These are phyloP conservation scores for Backusella parvicylindrica DNA, from an alignment of 192 early-diverging fungal genomes.

Conservation along the genomic window DNA sequence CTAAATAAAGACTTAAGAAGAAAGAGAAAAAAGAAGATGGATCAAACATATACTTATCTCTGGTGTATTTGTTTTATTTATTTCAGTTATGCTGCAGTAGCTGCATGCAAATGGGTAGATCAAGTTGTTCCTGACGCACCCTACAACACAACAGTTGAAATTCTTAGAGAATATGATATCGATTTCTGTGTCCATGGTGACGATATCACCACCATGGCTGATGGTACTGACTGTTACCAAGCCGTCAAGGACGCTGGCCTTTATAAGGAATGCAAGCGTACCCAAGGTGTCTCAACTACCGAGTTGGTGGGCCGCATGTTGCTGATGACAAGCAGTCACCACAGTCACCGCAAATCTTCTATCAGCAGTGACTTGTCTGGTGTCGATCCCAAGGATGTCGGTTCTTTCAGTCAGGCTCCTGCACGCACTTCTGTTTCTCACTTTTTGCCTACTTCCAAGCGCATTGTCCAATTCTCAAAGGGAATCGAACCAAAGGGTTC, in stretches of 20 bases:
- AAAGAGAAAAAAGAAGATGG: background rate
- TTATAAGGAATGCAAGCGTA: conserved; percentile 96
- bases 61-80: background rate
- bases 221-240: conserved; percentile 97
- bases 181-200: conserved; percentile 98
- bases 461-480: conserved; percentile 89
- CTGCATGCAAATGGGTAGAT: conserved; percentile 96
- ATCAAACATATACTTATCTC: background rate
- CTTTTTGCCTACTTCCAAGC: conserved; percentile 83
- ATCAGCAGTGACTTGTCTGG: conserved; percentile 45
- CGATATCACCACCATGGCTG: conserved; percentile 94
- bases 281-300: conserved; percentile 94
- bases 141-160: conserved; percentile 85
- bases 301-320: conserved; percentile 96
- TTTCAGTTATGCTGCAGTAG: conserved; percentile 84
- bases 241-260: conserved; percentile 91
- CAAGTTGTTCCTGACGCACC: conserved; percentile 90
- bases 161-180: conserved; percentile 81
- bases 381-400: conserved; percentile 59
- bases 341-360: conserved; percentile 50
- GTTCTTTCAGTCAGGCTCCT: conserved; percentile 50
- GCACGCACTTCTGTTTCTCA: conserved; percentile 69
- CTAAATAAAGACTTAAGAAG: background rate
- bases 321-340: conserved; percentile 86
- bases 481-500: conserved; percentile 68